Percentiles rank a stretch among this genome's conserved stretches.
These are phyloP conservation scores for Calonectria honghensis DNA, from an alignment of 2,329 filamentous ascomycete species.

Conservation along the genomic window DNA sequence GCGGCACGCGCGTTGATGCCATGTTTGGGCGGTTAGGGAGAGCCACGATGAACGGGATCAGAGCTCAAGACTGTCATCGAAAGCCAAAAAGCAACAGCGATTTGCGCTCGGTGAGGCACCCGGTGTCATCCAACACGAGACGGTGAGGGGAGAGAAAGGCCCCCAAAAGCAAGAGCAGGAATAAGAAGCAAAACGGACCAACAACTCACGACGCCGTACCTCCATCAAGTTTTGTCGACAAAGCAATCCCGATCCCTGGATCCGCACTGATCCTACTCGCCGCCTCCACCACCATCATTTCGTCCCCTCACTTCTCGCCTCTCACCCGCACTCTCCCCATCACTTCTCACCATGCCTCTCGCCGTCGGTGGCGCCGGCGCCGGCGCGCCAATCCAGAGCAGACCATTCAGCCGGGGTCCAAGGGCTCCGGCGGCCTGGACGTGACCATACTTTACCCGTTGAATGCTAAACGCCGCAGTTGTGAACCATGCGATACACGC, in stretches of 20 bases:
- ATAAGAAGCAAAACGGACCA: not conserved
- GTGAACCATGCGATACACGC: conserved; percentile 14
- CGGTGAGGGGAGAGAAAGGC: not conserved
- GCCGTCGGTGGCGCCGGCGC: conserved; percentile 21
- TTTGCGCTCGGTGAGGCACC: conserved; percentile 7
- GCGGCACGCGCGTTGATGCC: conserved; percentile 33
- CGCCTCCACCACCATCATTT: conserved; percentile 1
- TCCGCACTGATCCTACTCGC: conserved; percentile 20
- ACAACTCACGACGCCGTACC: conserved; percentile 9
- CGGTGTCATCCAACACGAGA: not conserved
- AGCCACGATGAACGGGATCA: conserved; percentile 4
- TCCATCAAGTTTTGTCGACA: conserved; percentile 24
- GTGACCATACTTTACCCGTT: conserved; percentile 17
- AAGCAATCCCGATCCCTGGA: conserved; percentile 12
- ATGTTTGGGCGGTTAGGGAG: conserved; percentile 23
- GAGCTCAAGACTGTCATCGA: conserved; percentile 10
- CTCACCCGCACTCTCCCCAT: conserved; percentile 1
- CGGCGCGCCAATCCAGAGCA: conserved; percentile 13
- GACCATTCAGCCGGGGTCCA: conserved; percentile 11
- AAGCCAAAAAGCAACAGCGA: conserved; percentile 2
- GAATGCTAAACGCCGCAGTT: conserved; percentile 30
- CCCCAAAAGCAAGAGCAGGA: conserved; percentile 4
- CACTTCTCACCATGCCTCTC: conserved; percentile 13
- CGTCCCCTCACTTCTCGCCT: conserved; percentile 11
- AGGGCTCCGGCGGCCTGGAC: not conserved